Percentiles rank a stretch among this genome's conserved stretches.
phyloP scores from a whole-genome alignment of 2,329 filamentous ascomycete genomes.

The Daldinia sp. region DNA sequence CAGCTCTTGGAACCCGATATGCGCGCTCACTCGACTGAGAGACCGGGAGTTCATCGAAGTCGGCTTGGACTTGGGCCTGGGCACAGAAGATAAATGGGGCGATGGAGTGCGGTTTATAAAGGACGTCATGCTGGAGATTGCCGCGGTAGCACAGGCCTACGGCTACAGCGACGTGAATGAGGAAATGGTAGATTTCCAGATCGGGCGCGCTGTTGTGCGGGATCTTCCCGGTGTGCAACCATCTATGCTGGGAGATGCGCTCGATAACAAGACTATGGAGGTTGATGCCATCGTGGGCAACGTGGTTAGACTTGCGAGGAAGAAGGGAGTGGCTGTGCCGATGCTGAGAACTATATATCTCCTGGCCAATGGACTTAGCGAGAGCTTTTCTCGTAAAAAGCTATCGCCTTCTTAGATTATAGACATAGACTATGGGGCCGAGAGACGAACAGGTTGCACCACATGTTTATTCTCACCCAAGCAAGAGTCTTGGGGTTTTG shows the following conservation, averaged over 20 bases:
- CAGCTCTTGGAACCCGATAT: slow-evolving; percentile 64
- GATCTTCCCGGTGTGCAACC: slow-evolving; percentile 43
- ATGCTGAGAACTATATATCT: slow-evolving; percentile 51
- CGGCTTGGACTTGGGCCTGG: not conserved
- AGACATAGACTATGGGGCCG: not conserved
- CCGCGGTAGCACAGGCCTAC: slow-evolving; percentile 45
- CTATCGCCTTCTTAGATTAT: no score
- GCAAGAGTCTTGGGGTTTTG: not conserved
- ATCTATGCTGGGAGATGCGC: slow-evolving; percentile 47
- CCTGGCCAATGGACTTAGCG: slow-evolving; percentile 49
- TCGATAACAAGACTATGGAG: slow-evolving; percentile 43
- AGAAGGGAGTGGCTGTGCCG: slow-evolving; percentile 42
- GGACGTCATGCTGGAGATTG: slow-evolving; percentile 49
- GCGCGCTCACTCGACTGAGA: slow-evolving; percentile 57
- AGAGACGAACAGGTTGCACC: not conserved
- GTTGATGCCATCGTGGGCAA: slow-evolving; percentile 49
- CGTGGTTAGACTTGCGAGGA: slow-evolving; percentile 41
- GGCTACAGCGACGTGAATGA: slow-evolving; percentile 45
- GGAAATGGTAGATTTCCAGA: slow-evolving; percentile 44
- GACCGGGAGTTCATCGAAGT: slow-evolving; percentile 55
- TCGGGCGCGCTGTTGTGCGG: slow-evolving; percentile 35
- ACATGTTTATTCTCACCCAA: not conserved
- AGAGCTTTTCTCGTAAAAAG: slow-evolving; percentile 35
- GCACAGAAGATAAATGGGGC: slow-evolving; percentile 8
- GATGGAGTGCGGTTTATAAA: slow-evolving; percentile 41